These are phyloP conservation scores for Carex kokanica DNA, from an alignment of 176 grass and related monocot genomes.

Conservation along the genomic window DNA sequence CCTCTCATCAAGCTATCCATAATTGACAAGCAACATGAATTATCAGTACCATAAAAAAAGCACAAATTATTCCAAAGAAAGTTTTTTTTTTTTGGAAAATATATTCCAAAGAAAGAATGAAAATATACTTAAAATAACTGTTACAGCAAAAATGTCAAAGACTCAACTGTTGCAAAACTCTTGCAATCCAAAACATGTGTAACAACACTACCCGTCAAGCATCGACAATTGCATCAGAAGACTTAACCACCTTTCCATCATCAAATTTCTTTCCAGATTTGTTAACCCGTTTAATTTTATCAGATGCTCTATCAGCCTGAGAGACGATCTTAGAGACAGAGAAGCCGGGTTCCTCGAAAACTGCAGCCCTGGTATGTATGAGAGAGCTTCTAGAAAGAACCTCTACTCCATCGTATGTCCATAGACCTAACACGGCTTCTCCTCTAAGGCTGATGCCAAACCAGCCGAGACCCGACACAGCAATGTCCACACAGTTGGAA, in stretches of 20 bases:
- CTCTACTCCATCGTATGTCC: constrained; percentile 83
- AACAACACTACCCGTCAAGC: not conserved
- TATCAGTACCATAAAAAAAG: not conserved
- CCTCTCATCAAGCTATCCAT: not conserved
- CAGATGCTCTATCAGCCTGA: constrained; percentile 52
- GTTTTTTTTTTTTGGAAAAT: no score
- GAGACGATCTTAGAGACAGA: constrained; percentile 76
- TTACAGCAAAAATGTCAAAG: not conserved
- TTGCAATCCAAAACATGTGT: not conserved
- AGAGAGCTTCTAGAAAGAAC: constrained; percentile 61
- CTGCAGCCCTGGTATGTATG: constrained; percentile 46
- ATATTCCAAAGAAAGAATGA: not conserved
- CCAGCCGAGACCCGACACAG: constrained; percentile 83
- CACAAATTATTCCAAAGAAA: not conserved
- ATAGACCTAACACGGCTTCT: constrained; percentile 56
- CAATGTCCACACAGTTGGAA: constrained; percentile 60
- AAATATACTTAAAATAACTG: not conserved
- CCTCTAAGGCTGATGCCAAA: constrained; percentile 70
- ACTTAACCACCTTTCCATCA: not conserved
- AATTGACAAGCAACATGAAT: not conserved
- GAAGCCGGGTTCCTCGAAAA: constrained; percentile 86
- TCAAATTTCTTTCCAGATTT: constrained; percentile 34
- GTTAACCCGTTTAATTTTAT: constrained; percentile 50
- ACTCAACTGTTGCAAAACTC: not conserved
- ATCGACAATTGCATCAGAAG: constrained; percentile 16